phyloP scores from a whole-genome alignment of 805 yeast species.

The Dipodascus geniculatus region DNA sequence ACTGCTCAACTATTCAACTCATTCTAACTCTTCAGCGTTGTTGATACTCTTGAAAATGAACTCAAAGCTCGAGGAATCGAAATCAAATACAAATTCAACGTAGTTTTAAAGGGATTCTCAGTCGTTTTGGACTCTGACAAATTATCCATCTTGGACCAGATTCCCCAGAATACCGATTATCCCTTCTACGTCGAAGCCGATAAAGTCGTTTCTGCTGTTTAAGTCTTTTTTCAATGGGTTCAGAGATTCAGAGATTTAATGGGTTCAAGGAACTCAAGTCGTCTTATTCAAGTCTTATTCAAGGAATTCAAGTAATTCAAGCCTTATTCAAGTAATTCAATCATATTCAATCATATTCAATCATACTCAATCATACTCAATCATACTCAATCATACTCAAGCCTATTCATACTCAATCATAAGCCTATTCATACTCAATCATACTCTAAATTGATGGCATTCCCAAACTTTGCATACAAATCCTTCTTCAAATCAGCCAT shows the following conservation, averaged over 20 bases:
- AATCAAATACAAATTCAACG: constrained; percentile 36
- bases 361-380: constrained; percentile 30
- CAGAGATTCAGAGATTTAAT: too few relatives aligned
- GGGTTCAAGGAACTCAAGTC: too few relatives aligned
- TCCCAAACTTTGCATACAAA: constrained; percentile 84
- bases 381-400: too few relatives aligned
- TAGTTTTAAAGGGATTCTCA: constrained; percentile 26
- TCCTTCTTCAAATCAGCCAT: constrained; percentile 52
- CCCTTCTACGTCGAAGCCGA: constrained; percentile 38
- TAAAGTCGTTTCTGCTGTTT: constrained; percentile 20
- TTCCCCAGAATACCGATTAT: constrained; percentile 13
- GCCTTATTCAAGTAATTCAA: neutral
- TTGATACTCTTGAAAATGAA: constrained; percentile 25
- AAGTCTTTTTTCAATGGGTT: too few relatives aligned
- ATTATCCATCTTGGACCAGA: neutral
- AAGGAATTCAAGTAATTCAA: too few relatives aligned
- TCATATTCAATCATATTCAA: neutral
- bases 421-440: neutral
- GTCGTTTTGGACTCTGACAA: neutral
- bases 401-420: too few relatives aligned
- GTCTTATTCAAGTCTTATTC: too few relatives aligned
- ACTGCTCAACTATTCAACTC: too few relatives aligned
- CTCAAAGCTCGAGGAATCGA: constrained; percentile 32
- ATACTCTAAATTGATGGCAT: constrained; percentile 68
- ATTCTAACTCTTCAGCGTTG: constrained; percentile 8